Conservation (phyloP, 1,139 yeast species). For the Wickerhamomyces sp. region DNA sequence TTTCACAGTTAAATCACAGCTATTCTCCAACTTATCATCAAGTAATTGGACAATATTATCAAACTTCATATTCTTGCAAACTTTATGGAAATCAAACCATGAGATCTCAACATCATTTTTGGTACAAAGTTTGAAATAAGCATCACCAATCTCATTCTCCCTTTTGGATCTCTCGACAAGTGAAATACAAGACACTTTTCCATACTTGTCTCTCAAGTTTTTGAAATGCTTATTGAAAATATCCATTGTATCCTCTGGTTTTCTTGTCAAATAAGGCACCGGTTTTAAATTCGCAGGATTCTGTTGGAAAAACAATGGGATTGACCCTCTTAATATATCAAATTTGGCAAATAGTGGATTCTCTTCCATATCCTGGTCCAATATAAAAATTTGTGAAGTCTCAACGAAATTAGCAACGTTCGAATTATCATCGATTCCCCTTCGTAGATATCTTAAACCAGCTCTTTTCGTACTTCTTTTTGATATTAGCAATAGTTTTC, state of each 20-base stretch:
- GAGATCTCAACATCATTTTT: constrained; percentile 24
- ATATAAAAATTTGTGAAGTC: constrained; percentile 32
- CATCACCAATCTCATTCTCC: constrained; percentile 31
- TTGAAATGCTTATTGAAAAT: constrained; percentile 30
- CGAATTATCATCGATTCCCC: constrained; percentile 39
- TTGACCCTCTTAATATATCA: constrained; percentile 35
- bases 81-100: constrained; percentile 41
- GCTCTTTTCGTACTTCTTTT: constrained; percentile 35
- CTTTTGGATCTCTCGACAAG: constrained; percentile 33
- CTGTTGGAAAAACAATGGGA: constrained; percentile 50
- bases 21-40: constrained; percentile 23
- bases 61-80: constrained; percentile 35
- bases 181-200: constrained; percentile 29
- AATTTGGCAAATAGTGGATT: constrained; percentile 16
- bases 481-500: constrained; percentile 27
- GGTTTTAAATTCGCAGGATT: constrained; percentile 46
- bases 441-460: constrained; percentile 40
- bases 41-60: constrained; percentile 29
- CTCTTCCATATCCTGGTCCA: constrained; percentile 9
- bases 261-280: constrained; percentile 30
- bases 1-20: constrained; percentile 10
- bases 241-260: constrained; percentile 23
- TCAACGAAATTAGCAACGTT: constrained; percentile 44
- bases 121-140: constrained; percentile 25
- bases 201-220: constrained; percentile 23